These are phyloP conservation scores for Mortierella sp. DNA, from an alignment of 371 early-diverging fungal species.

Conservation along the genomic window DNA sequence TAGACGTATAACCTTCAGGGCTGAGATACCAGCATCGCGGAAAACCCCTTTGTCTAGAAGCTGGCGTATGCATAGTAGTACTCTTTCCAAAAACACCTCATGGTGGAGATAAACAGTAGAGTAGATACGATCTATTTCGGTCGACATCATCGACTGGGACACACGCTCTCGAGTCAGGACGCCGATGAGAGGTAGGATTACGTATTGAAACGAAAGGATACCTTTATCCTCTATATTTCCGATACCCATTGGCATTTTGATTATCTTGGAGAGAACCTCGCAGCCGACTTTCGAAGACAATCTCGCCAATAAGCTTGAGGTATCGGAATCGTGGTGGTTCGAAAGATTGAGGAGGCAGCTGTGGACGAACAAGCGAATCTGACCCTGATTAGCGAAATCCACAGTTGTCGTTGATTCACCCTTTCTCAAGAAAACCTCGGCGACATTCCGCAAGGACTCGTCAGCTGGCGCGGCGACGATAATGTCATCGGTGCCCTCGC, in stretches of 20 bases:
- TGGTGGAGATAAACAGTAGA: constrained; percentile 33
- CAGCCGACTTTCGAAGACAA: constrained; percentile 22
- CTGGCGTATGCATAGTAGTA: constrained; percentile 28
- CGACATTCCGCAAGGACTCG: constrained; percentile 10
- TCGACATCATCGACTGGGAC: constrained; percentile 40
- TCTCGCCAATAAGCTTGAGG: constrained; percentile 24
- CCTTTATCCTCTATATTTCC: constrained; percentile 1
- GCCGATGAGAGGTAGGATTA: constrained; percentile 47
- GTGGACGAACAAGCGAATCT: constrained; percentile 33
- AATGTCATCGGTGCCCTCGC: constrained; percentile 52
- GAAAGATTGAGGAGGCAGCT: constrained; percentile 51
- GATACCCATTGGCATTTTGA: constrained; percentile 27
- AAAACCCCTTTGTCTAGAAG: constrained; percentile 18
- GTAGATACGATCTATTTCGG: constrained; percentile 28
- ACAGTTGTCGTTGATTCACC: neutral
- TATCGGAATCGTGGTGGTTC: constrained; percentile 52
- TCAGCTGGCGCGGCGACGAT: constrained; percentile 22
- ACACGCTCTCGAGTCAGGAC: constrained; percentile 42
- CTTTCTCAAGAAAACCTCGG: constrained; percentile 17
- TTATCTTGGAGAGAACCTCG: constrained; percentile 22
- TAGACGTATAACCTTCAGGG: neutral
- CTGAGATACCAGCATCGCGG: neutral
- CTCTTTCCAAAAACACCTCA: constrained; percentile 22
- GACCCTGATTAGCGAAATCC: constrained; percentile 10
- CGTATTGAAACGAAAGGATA: constrained; percentile 48